These are phyloP conservation scores for Lasiodiplodia citricola DNA, from an alignment of 2,329 filamentous ascomycete species.

Conservation along the genomic window DNA sequence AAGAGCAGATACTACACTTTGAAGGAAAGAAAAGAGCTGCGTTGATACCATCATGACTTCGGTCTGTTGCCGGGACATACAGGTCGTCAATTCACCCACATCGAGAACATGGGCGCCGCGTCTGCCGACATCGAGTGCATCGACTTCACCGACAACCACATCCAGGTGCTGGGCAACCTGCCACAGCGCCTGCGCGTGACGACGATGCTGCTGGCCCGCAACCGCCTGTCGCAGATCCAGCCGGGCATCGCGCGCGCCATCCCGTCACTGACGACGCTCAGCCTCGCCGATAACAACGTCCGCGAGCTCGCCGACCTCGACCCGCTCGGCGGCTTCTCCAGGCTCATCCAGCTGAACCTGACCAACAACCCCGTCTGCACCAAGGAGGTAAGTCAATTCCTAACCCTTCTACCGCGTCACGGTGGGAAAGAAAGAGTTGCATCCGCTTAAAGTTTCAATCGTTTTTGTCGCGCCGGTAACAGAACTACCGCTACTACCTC, in stretches of 20 bases:
- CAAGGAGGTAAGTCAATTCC: slow-evolving; percentile 75
- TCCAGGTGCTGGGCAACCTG: slow-evolving; percentile 87
- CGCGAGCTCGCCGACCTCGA: slow-evolving; percentile 87
- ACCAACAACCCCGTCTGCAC: slow-evolving; percentile 87
- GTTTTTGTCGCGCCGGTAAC: slow-evolving; percentile 27
- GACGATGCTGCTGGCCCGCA: slow-evolving; percentile 86
- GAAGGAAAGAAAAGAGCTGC: slow-evolving; percentile 63
- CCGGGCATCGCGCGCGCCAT: slow-evolving; percentile 73
- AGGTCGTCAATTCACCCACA: slow-evolving; percentile 97
- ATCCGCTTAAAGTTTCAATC: not conserved
- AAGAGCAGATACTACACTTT: slow-evolving; percentile 96
- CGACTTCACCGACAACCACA: slow-evolving; percentile 98
- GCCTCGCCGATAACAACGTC: slow-evolving; percentile 83
- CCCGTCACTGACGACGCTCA: slow-evolving; percentile 80
- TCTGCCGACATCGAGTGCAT: slow-evolving; percentile 88
- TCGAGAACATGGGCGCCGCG: slow-evolving; percentile 94
- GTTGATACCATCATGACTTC: slow-evolving; percentile 74
- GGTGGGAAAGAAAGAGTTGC: not conserved
- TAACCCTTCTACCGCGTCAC: not conserved
- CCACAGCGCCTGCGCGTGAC: slow-evolving; percentile 86
- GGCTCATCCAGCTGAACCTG: slow-evolving; percentile 79
- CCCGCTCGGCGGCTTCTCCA: slow-evolving; percentile 69
- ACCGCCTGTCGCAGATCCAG: slow-evolving; percentile 84
- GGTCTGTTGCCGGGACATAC: slow-evolving; percentile 55
- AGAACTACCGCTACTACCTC: slow-evolving; percentile 93